Base-by-base conservation (phyloP, 768 basidiomycete genomes). In the Peribolospora kevripleyi region DNA sequence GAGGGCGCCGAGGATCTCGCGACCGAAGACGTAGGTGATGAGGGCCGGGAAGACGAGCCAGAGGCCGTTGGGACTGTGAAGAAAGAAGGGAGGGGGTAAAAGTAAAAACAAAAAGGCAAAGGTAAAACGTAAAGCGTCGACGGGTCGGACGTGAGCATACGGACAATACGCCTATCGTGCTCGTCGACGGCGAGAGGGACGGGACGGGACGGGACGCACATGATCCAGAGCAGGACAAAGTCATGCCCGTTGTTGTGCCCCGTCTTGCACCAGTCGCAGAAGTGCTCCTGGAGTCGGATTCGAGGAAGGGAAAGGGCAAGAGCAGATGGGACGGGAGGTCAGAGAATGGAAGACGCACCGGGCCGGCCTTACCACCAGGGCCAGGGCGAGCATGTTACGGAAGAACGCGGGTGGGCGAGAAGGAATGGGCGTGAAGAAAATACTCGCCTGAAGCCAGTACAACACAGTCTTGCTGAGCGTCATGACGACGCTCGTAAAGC, bases 1-100 rank as follows among this genome's bases (percentile, higher is more conserved):
- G 6, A 59, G 41, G 0, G 48, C 48, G 6, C 46, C 48, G 2
- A 56, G 67, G 50, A 69, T 65, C 62, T 70, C 68, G 52, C 64
- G 62, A 61, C 67, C 68, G 52, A 69, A 62, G 56, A 68, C 63
- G 61, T 68, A 64, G 37, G 60, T 55, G 59, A 70, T 66, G 46
- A 70, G 53, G 1, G 61, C 60, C 65, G 65, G 67, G 2, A 68
- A 65, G 49, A 67, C 55, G 40, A 64, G 52, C 69, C 69, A 70
- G 2, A 55, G 37, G 1, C 52, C 52, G 48, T 57, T 60, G 42
- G 59, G 59, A 45, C 25, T 25, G 25, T 25, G 25, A 25, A 25
- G 25, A 25, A 25, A 25, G 25, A n/a, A n/a, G n/a, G n/a, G n/a
- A n/a, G 25, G 1, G 25, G 25, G 1, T 25, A 25, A 25, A 25